Percentiles rank a stretch among this genome's conserved stretches.
Conservation (phyloP, 2,329 filamentous ascomycete genomes). For the Trichoderma cornu-damae region DNA sequence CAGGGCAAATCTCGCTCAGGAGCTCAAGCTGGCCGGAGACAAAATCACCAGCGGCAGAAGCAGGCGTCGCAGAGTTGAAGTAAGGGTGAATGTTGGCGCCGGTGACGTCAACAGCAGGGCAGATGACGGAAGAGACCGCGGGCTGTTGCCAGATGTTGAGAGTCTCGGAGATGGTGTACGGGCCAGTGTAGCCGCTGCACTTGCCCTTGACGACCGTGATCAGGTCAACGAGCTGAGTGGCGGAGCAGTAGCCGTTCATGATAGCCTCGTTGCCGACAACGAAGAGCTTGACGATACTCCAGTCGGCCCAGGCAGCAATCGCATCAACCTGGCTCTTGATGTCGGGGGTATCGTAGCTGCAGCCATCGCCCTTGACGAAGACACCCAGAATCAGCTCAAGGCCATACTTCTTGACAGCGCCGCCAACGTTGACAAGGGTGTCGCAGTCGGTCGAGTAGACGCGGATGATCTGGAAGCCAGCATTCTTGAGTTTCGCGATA, state of each 20-base stretch:
- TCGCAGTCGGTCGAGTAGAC: slow-evolving; percentile 91
- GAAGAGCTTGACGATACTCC: slow-evolving; percentile 70
- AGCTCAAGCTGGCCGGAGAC: slow-evolving; percentile 67
- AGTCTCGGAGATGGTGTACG: slow-evolving; percentile 81
- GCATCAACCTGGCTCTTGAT: slow-evolving; percentile 68
- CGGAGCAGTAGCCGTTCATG: slow-evolving; percentile 64
- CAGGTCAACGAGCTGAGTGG: slow-evolving; percentile 61
- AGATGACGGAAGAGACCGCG: slow-evolving; percentile 56
- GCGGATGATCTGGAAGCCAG: slow-evolving; percentile 68
- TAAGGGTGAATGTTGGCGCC: slow-evolving; percentile 88
- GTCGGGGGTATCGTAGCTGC: slow-evolving; percentile 52
- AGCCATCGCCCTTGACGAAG: slow-evolving; percentile 67
- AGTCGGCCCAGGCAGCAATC: slow-evolving; percentile 68
- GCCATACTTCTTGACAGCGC: slow-evolving; percentile 59
- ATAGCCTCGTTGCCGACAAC: slow-evolving; percentile 90
- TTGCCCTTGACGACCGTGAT: slow-evolving; percentile 60
- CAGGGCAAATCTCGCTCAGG: slow-evolving; percentile 64
- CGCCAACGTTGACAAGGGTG: slow-evolving; percentile 69
- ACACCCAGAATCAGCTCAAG: slow-evolving; percentile 82
- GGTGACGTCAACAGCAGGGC: slow-evolving; percentile 68
- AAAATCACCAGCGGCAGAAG: slow-evolving; percentile 68
- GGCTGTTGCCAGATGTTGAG: slow-evolving; percentile 68
- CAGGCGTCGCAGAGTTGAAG: slow-evolving; percentile 70
- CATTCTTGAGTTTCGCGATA: slow-evolving; percentile 55
- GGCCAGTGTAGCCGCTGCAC: slow-evolving; percentile 70